These are phyloP conservation scores for Podospora sp. DNA, from an alignment of 495 filamentous ascomycete genomes.

Conservation along the genomic window DNA sequence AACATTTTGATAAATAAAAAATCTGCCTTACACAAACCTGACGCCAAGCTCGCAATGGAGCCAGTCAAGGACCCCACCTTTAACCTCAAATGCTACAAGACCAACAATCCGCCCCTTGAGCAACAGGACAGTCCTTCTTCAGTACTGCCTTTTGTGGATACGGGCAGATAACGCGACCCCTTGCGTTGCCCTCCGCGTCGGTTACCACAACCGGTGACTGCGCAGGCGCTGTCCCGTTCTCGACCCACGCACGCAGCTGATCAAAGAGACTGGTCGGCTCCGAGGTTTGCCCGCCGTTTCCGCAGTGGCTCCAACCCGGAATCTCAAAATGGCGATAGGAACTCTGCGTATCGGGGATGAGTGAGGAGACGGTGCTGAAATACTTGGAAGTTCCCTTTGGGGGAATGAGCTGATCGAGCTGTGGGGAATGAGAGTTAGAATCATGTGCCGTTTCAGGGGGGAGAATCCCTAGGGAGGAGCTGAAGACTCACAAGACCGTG, in stretches of 20 bases:
- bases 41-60: too few species aligned
- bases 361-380: slow-evolving; percentile 29
- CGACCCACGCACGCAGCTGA: slow-evolving; percentile 40
- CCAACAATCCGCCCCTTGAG: neutral
- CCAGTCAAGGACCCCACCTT: too few species aligned
- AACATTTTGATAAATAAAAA: too few species aligned
- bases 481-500: slow-evolving; percentile 41
- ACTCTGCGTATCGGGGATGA: slow-evolving; percentile 7
- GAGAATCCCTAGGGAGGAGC: too few species aligned
- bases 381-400: slow-evolving; percentile 30
- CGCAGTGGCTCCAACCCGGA: slow-evolving; percentile 41
- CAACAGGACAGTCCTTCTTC: neutral
- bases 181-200: neutral
- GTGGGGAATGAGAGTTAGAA: neutral
- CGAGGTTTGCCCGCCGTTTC: slow-evolving; percentile 20
- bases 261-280: slow-evolving; percentile 30
- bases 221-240: slow-evolving; percentile 31
- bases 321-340: slow-evolving; percentile 40
- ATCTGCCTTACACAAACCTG: too few species aligned
- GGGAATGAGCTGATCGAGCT: slow-evolving; percentile 14
- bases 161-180: neutral
- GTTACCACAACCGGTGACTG: neutral
- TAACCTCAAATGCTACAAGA: neutral
- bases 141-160: neutral
- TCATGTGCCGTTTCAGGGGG: neutral